Evolutionary conservation across 768 basidiomycete genomes (phyloP), one percentile per base, ranked within the genome.

Genomic region (Leccinum ochraceum): DNA sequence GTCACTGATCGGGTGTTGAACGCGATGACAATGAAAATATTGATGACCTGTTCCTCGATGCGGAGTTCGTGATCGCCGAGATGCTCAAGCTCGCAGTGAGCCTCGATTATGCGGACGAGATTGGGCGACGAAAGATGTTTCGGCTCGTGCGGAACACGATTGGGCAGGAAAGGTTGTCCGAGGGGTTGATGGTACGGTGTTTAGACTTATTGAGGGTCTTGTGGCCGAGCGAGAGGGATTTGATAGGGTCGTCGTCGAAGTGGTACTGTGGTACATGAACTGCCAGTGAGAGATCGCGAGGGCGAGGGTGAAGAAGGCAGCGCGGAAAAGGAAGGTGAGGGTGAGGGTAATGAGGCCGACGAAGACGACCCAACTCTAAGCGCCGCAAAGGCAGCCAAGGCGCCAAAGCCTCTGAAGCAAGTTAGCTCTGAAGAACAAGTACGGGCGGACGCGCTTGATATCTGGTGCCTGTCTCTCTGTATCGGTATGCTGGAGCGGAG

Each of bases 31-130:
- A 87, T 9, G 78, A 78, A 42, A 76, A 74, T 13, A 64, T 78
- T 4, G 80, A 83, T 28, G 80, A 77, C 10, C 20, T 60, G 2
- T 58, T 70, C 13, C 53, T 61, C 20, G 60, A 67, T 9, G 46
- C 62, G 37, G 86, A 88, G 66, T 87, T 90, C 59, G 76, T 94
- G 7, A 79, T 96, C n/a, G 79, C 84, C 0, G 93, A 98, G 73
- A 81, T 98, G 72, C 81, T 97, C 24, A 83, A 81, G 65, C 76
- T 96, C 32, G 91, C 92, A 0, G 80, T 89, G 3, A 83, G 88
- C 61, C 78, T 94, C 28, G 95, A 98, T 73, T 98, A 95, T 67
- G 84, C 87, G 0, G 96, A 98, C 75, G 94, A 97, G 73, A 91
- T 90, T 60, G 95, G 96, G 4, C 77, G 94, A 60, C 77, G 94